Conservation (phyloP, 2,329 filamentous ascomycete species). For the Leptographium wingfieldii region DNA sequence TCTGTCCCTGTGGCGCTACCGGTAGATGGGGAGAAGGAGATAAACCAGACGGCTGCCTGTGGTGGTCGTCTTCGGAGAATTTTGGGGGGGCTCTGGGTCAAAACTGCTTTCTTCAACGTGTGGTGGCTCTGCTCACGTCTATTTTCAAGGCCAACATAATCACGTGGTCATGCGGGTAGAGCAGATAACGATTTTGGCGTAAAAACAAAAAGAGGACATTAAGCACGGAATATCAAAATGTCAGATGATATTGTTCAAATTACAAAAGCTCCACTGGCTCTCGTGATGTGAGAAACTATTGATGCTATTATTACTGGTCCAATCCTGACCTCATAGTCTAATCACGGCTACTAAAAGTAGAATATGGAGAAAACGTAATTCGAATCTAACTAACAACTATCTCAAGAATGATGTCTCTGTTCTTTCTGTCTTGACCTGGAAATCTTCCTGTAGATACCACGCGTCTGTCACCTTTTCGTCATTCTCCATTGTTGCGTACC, state of each 20-base stretch:
- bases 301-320: no score
- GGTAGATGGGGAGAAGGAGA: constrained; percentile 38
- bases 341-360: no score
- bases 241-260: neutral
- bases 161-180: neutral
- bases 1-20: constrained; percentile 96
- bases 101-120: constrained; percentile 1
- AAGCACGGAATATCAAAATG: neutral
- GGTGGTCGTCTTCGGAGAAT: neutral
- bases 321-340: no score
- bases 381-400: neutral
- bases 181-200: constrained; percentile 1
- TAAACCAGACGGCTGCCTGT: neutral
- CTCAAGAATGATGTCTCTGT: neutral
- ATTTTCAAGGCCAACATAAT: neutral
- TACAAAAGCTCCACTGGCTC: neutral
- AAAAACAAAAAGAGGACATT: neutral
- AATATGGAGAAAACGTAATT: neutral
- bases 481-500: neutral
- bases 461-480: neutral
- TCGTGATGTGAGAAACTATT: neutral
- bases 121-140: neutral
- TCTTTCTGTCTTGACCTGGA: neutral
- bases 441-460: neutral
- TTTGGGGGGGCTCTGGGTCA: neutral